Percentiles rank a stretch among this genome's conserved stretches.
Evolutionary conservation across 192 early-diverging fungal genomes (phyloP).

Genomic region (Tieghemiomyces parasiticus): DNA sequence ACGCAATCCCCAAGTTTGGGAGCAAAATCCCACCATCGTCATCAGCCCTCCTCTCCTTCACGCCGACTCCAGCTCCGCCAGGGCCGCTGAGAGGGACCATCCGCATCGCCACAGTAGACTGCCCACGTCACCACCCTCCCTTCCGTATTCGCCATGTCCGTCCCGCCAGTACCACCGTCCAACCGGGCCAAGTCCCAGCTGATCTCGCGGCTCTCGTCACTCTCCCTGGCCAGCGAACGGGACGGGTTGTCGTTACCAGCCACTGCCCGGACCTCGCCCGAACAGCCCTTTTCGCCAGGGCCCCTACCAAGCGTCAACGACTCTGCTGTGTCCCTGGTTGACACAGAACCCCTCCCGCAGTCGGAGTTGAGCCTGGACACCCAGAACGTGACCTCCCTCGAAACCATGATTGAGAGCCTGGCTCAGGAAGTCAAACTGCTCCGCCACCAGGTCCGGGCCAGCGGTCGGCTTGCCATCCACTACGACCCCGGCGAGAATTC

Average conservation of each 20-base stretch:
- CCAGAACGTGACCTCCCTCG: not conserved
- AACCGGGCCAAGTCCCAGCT: constrained; percentile 7
- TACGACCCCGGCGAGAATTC: not conserved
- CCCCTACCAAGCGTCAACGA: too few species aligned
- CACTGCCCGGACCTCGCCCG: not conserved
- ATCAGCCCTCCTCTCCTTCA: too few species aligned
- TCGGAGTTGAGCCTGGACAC: not conserved
- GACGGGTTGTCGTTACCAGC: not conserved
- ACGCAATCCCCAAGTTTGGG: too few species aligned
- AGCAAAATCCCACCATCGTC: too few species aligned
- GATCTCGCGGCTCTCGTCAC: not conserved
- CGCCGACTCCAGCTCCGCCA: too few species aligned
- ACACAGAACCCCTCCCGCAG: not conserved
- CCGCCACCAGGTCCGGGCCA: constrained; percentile 2
- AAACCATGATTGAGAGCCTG: constrained; percentile 2
- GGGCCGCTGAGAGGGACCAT: too few species aligned
- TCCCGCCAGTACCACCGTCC: constrained; percentile 4
- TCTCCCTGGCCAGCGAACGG: not conserved
- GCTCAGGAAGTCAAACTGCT: constrained; percentile 6
- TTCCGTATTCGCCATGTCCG: too few species aligned
- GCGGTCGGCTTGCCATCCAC: not conserved
- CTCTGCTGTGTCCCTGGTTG: not conserved
- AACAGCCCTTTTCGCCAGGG: too few species aligned
- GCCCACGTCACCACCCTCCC: too few species aligned
- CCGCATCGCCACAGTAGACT: too few species aligned